Percentiles rank a stretch among this genome's conserved stretches.
Conservation (phyloP, 1,284 basidiomycete genomes). For the Clitocybe nebularis region DNA sequence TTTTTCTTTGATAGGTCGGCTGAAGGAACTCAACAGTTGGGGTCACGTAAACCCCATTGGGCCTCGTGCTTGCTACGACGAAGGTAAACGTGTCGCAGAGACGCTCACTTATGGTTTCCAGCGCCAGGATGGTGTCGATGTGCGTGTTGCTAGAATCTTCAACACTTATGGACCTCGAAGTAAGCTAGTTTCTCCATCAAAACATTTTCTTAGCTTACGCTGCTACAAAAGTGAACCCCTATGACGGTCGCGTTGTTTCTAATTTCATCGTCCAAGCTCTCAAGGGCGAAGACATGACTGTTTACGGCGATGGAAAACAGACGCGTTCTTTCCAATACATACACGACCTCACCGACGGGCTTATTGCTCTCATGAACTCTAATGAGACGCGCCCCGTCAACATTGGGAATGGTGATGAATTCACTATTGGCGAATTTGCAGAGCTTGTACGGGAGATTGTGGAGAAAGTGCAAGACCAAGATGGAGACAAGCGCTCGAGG, state of each 20-base stretch:
- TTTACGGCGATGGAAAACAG: slow-evolving; percentile 95
- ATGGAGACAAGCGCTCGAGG: slow-evolving; percentile 55
- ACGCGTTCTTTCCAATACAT: slow-evolving; percentile 97
- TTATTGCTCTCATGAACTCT: slow-evolving; percentile 93
- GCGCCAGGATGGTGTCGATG: slow-evolving; percentile 91
- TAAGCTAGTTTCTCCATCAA: slow-evolving; percentile 19
- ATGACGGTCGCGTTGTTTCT: slow-evolving; percentile 95
- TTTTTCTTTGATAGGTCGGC: slow-evolving; percentile 3
- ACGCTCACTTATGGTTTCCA: slow-evolving; percentile 94
- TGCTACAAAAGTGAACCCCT: slow-evolving; percentile 76
- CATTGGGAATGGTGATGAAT: slow-evolving; percentile 92
- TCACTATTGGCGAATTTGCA: slow-evolving; percentile 90
- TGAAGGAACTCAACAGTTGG: slow-evolving; percentile 61
- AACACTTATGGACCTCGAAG: slow-evolving; percentile 70
- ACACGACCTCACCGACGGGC: slow-evolving; percentile 77
- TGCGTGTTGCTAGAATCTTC: slow-evolving; percentile 95
- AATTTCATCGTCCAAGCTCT: slow-evolving; percentile 98
- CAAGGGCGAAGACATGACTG: slow-evolving; percentile 92
- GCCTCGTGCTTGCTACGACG: slow-evolving; percentile 96
- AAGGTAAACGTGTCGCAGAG: slow-evolving; percentile 95
- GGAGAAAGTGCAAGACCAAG: slow-evolving; percentile 83
- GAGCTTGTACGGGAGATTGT: slow-evolving; percentile 86
- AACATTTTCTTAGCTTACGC: slow-evolving; percentile 5
- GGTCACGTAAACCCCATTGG: slow-evolving; percentile 98
- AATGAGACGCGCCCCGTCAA: slow-evolving; percentile 90